phyloP scores from a whole-genome alignment of 768 basidiomycete species.

The Rossbeevera mucosa region DNA sequence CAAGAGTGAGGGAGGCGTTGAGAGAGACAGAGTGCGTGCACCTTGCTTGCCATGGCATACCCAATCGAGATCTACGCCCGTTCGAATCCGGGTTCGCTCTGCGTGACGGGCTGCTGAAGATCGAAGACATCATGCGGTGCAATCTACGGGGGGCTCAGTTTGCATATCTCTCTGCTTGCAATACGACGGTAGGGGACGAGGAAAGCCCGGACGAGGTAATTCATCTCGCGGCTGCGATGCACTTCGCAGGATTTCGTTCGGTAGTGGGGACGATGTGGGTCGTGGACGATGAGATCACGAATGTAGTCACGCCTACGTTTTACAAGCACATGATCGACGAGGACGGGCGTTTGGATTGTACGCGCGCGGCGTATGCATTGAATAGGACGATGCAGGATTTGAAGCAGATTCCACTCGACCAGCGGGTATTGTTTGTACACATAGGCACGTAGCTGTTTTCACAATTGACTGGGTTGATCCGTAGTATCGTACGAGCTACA shows the following conservation, averaged over 20 bases:
- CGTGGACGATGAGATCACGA: background rate
- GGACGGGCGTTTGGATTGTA: background rate
- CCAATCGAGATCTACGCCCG: slow-evolving; percentile 3
- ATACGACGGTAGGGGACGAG: slow-evolving; percentile 20
- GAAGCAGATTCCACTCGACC: slow-evolving; percentile 4
- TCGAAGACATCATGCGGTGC: slow-evolving; percentile 8
- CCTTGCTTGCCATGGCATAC: slow-evolving; percentile 23
- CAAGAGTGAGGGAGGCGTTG: slow-evolving; percentile 2
- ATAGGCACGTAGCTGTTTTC: slow-evolving; percentile 2
- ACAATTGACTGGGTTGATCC: too few species aligned
- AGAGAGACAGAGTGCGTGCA: slow-evolving; percentile 16
- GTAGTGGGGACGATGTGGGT: background rate
- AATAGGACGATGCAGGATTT: slow-evolving; percentile 1
- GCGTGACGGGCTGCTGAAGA: background rate
- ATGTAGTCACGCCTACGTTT: background rate
- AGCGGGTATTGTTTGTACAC: slow-evolving; percentile 10
- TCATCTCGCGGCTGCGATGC: slow-evolving; percentile 25
- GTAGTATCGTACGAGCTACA: too few species aligned
- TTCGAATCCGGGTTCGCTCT: slow-evolving; percentile 15
- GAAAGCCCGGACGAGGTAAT: slow-evolving; percentile 7
- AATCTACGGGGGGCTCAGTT: slow-evolving; percentile 6
- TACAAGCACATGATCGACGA: slow-evolving; percentile 6
- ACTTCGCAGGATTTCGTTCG: slow-evolving; percentile 19
- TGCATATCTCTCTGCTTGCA: slow-evolving; percentile 22
- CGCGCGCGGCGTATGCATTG: slow-evolving; percentile 6